A percentile compares a stretch with the other conserved stretches of the same genome.
These are phyloP conservation scores for Cryptococcus wingfieldii DNA, from an alignment of 1,284 basidiomycete species.

Conservation along the genomic window DNA sequence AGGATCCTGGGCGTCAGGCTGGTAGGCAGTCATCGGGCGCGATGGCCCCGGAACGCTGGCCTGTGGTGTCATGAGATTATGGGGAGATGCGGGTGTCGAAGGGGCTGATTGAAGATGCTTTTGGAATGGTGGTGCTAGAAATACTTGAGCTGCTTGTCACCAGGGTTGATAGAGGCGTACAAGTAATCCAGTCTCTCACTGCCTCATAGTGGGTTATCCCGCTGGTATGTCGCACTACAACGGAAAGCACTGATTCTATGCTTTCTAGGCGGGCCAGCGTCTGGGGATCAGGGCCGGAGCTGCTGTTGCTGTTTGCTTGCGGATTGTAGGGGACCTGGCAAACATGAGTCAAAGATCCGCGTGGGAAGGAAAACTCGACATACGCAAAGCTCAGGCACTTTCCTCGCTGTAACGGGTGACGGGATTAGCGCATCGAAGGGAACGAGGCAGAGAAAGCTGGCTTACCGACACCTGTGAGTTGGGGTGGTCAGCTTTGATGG, in stretches of 20 bases:
- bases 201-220: constrained; percentile 37
- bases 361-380: constrained; percentile 9
- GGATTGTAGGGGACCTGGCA: constrained; percentile 47
- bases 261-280: constrained; percentile 35
- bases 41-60: constrained; percentile 6
- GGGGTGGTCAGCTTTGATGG: constrained; percentile 4
- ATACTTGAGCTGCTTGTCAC: not conserved
- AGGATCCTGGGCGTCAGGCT: not conserved
- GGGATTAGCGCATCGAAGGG: not conserved
- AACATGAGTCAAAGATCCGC: not conserved
- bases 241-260: constrained; percentile 41
- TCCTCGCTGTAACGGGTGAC: constrained; percentile 30
- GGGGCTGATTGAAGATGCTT: constrained; percentile 27
- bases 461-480: constrained; percentile 24
- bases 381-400: constrained; percentile 49
- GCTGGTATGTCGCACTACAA: constrained; percentile 39
- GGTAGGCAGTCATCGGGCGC: not conserved
- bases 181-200: constrained; percentile 40
- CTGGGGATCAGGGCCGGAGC: constrained; percentile 29
- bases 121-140: constrained; percentile 23
- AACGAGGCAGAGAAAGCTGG: not conserved
- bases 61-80: constrained; percentile 11
- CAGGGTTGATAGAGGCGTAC: constrained; percentile 14
- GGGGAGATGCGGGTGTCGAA: constrained; percentile 27
- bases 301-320: constrained; percentile 19